Base-by-base conservation (phyloP, 2,329 filamentous ascomycete species). In the Aspergillus tanneri region DNA sequence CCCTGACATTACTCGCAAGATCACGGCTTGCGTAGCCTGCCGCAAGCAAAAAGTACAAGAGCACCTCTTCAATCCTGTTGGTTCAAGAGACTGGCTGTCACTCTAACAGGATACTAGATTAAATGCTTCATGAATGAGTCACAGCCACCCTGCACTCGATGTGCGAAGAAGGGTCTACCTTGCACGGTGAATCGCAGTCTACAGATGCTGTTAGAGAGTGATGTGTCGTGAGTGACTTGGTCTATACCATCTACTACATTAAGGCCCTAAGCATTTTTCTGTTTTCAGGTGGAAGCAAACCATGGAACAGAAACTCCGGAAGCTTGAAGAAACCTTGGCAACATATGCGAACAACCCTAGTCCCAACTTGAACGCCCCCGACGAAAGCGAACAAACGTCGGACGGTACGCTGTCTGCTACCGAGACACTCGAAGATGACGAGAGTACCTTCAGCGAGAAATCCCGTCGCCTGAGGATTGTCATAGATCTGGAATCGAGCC, bases 111-210 rank as follows among this genome's bases (percentile, higher is more conserved):
- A n/a, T n/a, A n/a, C 2, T 27, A 65, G 64, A 66, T 72, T 39
- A 73, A 72, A 65, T 74, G 72, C 47, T 63, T 71, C 46, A 73
- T 73, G 69, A 52, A 55, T 39, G 63, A 68, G 44, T 61, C 62
- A 5, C 60, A 69, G 32, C 60, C 66, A 11, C 72, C 70, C 4
- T 74, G 71, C 54, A 61, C 63, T 3, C 55, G 72, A 25, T 74
- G 72, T 57, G 68, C 66, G 54, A 71, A 70, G 47, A 59, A 69
- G 37, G 68, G 67, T 23, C 49, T 74, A 11, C 59, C 68, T 5
- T 74, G 71, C 41, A 68, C 67, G 1, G 69, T 74, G 19, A 73
- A 73, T 47, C 62, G 69, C 32, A 72, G 67, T 51, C 47, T 74
- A 24, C 70, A 74, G 47, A 74, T 71, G 63, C 55, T 74, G 28